phyloP scores from a whole-genome alignment of 2,329 filamentous ascomycete species.

The Emergomyces pasteurianus region DNA sequence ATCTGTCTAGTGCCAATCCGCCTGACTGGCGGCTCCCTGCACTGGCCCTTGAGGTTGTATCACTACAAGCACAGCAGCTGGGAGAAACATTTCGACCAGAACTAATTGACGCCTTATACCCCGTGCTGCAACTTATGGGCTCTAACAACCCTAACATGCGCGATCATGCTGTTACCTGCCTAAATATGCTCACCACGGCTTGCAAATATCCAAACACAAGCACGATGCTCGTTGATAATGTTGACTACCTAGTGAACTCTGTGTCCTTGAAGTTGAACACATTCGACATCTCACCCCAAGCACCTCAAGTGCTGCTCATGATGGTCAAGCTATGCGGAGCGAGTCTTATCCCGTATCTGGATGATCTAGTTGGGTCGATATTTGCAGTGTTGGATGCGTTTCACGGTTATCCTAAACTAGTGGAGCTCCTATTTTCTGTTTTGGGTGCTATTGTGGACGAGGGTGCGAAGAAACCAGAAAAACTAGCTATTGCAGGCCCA shows the following conservation, averaged over 20 bases:
- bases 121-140: constrained; percentile 77
- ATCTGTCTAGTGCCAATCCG: constrained; percentile 25
- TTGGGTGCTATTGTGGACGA: constrained; percentile 74
- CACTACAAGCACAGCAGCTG: constrained; percentile 59
- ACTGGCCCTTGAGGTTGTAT: constrained; percentile 67
- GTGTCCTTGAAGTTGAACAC: constrained; percentile 80
- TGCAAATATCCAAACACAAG: constrained; percentile 66
- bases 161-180: constrained; percentile 66
- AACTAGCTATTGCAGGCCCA: constrained; percentile 34
- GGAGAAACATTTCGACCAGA: constrained; percentile 64
- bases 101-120: constrained; percentile 82
- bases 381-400: constrained; percentile 91
- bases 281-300: constrained; percentile 83
- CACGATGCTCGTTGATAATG: constrained; percentile 75
- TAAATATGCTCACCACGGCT: constrained; percentile 65
- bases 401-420: constrained; percentile 79
- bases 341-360: constrained; percentile 70
- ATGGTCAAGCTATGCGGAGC: constrained; percentile 83
- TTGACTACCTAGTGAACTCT: constrained; percentile 93
- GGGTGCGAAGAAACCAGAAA: constrained; percentile 48
- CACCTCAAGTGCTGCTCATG: constrained; percentile 83
- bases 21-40: constrained; percentile 63
- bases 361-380: constrained; percentile 81
- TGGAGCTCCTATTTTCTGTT: constrained; percentile 74
- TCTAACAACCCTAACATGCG: constrained; percentile 57